Evolutionary conservation across 257 asterid genomes (phyloP).

Genomic region (Craterostigma plantagineum): DNA sequence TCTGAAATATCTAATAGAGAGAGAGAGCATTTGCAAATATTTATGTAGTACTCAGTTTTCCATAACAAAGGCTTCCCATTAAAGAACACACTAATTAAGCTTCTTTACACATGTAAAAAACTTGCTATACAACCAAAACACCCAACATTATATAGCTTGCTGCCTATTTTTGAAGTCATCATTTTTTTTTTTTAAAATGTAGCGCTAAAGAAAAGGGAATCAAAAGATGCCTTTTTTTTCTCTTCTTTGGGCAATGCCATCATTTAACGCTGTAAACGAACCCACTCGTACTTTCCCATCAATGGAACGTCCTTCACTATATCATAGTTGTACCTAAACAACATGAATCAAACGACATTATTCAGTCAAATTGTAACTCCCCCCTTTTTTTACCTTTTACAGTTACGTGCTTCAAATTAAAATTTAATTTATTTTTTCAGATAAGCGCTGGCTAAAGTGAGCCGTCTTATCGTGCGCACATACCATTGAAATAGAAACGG

Average conservation of each 20-base stretch:
- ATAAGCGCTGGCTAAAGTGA: conserved; percentile 17
- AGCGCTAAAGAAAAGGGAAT: conserved; percentile 6
- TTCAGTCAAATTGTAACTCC: conserved; percentile 16
- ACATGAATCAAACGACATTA: no score
- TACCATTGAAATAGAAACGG: no score
- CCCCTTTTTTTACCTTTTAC: no score
- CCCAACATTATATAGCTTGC: neutral
- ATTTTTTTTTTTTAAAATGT: no score
- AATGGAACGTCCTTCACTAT: conserved; percentile 54
- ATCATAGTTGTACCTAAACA: conserved; percentile 87
- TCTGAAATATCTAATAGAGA: neutral
- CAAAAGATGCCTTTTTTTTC: conserved; percentile 21
- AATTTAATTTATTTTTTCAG: neutral
- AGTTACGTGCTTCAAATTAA: no score
- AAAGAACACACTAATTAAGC: no score
- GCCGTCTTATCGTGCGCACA: conserved; percentile 22
- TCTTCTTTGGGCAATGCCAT: conserved; percentile 8
- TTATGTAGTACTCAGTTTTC: no score
- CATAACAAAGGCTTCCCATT: no score
- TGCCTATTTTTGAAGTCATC: no score
- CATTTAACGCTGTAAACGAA: conserved; percentile 36
- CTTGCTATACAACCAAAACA: no score
- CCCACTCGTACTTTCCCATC: conserved; percentile 82
- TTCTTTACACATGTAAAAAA: no score
- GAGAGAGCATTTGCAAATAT: no score